These are phyloP conservation scores for Solanum bulbocastanum DNA, from an alignment of 257 asterid species.

Conservation along the genomic window DNA sequence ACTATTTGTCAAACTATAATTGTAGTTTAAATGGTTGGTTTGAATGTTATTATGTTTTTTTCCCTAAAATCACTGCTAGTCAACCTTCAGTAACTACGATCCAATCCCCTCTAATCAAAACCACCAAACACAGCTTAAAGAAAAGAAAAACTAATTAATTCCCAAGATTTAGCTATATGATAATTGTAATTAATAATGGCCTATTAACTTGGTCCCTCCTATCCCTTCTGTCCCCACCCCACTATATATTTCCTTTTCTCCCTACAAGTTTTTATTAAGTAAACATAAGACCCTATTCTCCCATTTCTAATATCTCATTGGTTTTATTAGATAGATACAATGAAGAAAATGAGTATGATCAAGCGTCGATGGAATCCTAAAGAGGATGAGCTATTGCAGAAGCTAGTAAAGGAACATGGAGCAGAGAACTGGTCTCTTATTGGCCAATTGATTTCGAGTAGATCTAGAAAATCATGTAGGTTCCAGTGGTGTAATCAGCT, in stretches of 20 bases:
- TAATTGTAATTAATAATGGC: background rate
- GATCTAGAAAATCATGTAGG: background rate
- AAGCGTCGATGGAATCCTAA: background rate
- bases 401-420: background rate
- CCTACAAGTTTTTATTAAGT: background rate
- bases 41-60: background rate
- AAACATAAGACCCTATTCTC: background rate
- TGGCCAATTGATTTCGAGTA: background rate
- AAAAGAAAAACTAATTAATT: too few relatives aligned
- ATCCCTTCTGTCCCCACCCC: background rate
- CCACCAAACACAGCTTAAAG: background rate
- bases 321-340: too few relatives aligned
- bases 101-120: too few relatives aligned
- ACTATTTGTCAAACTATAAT: background rate
- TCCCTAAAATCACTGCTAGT: background rate
- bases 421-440: background rate
- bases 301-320: background rate
- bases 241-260: background rate
- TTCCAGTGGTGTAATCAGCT: background rate
- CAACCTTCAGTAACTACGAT: background rate
- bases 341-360: background rate
- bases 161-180: background rate
- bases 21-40: background rate
- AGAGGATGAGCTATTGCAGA: background rate
- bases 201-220: background rate